A percentile compares a stretch with the other conserved stretches of the same genome.
phyloP scores from a whole-genome alignment of 2,329 filamentous ascomycete genomes.

The Xylaria digitata region DNA sequence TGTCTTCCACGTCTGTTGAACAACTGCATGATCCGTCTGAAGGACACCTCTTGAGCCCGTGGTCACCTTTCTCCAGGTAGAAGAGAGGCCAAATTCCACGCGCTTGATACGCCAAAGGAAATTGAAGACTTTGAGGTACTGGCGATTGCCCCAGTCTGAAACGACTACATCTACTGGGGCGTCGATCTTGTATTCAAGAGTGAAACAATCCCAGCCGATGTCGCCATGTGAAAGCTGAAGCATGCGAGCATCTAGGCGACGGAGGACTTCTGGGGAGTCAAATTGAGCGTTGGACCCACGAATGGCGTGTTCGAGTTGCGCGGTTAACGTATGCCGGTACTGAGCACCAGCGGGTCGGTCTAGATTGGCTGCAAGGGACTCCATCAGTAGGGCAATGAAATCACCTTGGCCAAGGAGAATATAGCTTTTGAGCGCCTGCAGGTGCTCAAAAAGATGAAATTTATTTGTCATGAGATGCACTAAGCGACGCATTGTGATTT shows the following conservation, averaged over 20 bases:
- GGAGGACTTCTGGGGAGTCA: slow-evolving; percentile 89
- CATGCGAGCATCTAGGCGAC: slow-evolving; percentile 96
- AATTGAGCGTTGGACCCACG: slow-evolving; percentile 97
- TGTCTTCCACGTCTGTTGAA: slow-evolving; percentile 86
- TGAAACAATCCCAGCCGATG: slow-evolving; percentile 99
- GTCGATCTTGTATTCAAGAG: slow-evolving; percentile 97
- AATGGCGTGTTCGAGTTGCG: slow-evolving; percentile 97
- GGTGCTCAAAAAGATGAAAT: slow-evolving; percentile 93
- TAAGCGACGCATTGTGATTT: slow-evolving; percentile 94
- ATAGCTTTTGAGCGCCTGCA: slow-evolving; percentile 92
- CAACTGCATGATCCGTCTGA: slow-evolving; percentile 74
- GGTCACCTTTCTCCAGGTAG: slow-evolving; percentile 95
- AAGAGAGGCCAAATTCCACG: slow-evolving; percentile 91
- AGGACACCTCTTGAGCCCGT: slow-evolving; percentile 94
- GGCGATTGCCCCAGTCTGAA: slow-evolving; percentile 92
- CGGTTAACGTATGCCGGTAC: slow-evolving; percentile 95
- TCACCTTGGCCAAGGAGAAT: slow-evolving; percentile 94
- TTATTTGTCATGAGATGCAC: slow-evolving; percentile 95
- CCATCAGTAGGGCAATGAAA: slow-evolving; percentile 97
- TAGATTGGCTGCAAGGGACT: slow-evolving; percentile 90
- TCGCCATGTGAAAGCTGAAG: slow-evolving; percentile 95
- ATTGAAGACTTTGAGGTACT: slow-evolving; percentile 99
- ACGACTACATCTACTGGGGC: slow-evolving; percentile 97
- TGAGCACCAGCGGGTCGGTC: slow-evolving; percentile 96
- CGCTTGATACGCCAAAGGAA: slow-evolving; percentile 98